Evolutionary conservation across 2,329 filamentous ascomycete genomes (phyloP).

Genomic region (Triangularia setosa): DNA sequence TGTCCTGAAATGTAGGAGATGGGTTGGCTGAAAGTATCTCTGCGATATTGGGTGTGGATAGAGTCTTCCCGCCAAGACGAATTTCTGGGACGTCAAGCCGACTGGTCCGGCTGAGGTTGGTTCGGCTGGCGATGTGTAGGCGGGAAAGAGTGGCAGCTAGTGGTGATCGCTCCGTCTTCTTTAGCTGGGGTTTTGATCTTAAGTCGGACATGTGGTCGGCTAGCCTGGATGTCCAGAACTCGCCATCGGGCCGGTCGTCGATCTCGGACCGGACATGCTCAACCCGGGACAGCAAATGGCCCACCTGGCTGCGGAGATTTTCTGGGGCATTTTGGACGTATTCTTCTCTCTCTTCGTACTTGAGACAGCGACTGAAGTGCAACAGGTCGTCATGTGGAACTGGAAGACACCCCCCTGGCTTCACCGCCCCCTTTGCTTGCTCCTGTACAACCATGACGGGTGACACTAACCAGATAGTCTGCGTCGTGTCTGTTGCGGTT

Average conservation of each 20-base stretch:
- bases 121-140: slow-evolving; percentile 8
- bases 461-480: not conserved
- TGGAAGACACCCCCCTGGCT: slow-evolving; percentile 5
- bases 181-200: slow-evolving; percentile 11
- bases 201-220: slow-evolving; percentile 15
- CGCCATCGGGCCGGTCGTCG: slow-evolving; percentile 7
- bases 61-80: not conserved
- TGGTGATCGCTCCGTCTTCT: slow-evolving; percentile 2
- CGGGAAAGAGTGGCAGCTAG: slow-evolving; percentile 10
- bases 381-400: slow-evolving; percentile 10
- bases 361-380: slow-evolving; percentile 11
- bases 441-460: not conserved
- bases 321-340: slow-evolving; percentile 10
- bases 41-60: slow-evolving; percentile 6
- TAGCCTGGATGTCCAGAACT: slow-evolving; percentile 10
- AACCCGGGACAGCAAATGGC: slow-evolving; percentile 9
- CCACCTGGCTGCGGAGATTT: slow-evolving; percentile 5
- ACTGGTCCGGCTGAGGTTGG: slow-evolving; percentile 1
- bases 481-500: not conserved
- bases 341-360: slow-evolving; percentile 9
- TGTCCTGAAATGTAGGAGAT: not conserved
- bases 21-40: not conserved
- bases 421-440: not conserved
- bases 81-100: not conserved
- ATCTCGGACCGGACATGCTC: slow-evolving; percentile 8